Evolutionary conservation across 192 early-diverging fungal species (phyloP).

Genomic region (Mortierella claussenii): DNA sequence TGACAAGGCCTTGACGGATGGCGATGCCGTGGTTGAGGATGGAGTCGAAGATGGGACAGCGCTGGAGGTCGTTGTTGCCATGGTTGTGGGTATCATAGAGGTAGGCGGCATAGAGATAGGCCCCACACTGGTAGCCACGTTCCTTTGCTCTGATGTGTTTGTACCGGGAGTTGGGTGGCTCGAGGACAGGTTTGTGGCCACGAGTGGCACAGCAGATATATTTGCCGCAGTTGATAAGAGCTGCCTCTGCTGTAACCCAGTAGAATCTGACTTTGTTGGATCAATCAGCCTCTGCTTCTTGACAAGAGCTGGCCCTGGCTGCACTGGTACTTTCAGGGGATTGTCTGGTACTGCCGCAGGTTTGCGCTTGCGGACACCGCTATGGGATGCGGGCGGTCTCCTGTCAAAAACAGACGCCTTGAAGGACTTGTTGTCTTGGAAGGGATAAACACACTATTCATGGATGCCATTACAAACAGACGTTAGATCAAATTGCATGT

Average conservation of each 20-base stretch:
- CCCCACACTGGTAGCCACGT: no score
- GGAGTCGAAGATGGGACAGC: not conserved
- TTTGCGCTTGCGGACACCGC: slow-evolving; percentile 9
- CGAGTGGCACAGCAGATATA: not conserved
- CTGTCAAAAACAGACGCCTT: slow-evolving; percentile 3
- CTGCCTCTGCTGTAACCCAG: no score
- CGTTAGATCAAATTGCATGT: slow-evolving; percentile 10
- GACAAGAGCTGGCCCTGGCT: not conserved
- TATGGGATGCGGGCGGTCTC: not conserved
- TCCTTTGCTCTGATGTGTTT: no score
- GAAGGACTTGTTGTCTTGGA: slow-evolving; percentile 8
- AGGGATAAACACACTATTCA: slow-evolving; percentile 44
- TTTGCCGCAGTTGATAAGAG: not conserved
- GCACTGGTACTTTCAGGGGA: not conserved
- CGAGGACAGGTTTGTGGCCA: not conserved
- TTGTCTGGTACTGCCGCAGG: not conserved
- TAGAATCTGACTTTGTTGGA: not conserved
- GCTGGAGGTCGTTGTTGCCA: no score
- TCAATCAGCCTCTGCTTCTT: slow-evolving; percentile 4
- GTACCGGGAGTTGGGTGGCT: no score
- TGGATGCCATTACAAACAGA: no score
- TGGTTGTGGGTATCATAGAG: no score
- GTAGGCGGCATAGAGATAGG: no score
- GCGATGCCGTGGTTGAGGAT: not conserved
- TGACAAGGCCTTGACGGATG: not conserved